A percentile compares a stretch with the other conserved stretches of the same genome.
These are phyloP conservation scores for Hyaloperonospora arabidopsidis DNA, from an alignment of 352 stramenopile genomes.

Conservation along the genomic window DNA sequence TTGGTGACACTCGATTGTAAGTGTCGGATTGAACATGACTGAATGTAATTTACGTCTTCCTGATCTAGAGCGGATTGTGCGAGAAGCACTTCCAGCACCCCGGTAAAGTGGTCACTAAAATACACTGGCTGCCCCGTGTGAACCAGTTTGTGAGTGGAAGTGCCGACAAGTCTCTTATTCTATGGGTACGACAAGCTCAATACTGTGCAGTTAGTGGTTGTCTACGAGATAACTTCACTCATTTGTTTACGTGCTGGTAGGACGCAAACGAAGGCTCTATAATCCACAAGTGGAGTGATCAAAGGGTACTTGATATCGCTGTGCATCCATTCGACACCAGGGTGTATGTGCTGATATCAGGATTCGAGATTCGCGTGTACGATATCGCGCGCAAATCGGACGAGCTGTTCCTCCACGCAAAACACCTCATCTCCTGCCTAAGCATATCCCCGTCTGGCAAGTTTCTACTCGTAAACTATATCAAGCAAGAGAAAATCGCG, in stretches of 20 bases:
- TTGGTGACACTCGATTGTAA: not conserved
- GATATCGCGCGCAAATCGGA: constrained; percentile 54
- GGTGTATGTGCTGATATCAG: constrained; percentile 51
- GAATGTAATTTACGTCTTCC: not conserved
- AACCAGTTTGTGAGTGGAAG: constrained; percentile 65
- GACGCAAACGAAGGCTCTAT: constrained; percentile 45
- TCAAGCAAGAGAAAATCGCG: constrained; percentile 52
- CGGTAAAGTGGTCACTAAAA: constrained; percentile 35
- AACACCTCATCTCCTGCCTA: constrained; percentile 56
- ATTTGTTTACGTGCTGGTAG: constrained; percentile 16
- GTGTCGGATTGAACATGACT: not conserved
- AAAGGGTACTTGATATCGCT: constrained; percentile 47
- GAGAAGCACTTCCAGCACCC: constrained; percentile 53
- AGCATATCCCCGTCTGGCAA: constrained; percentile 33
- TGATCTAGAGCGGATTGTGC: constrained; percentile 39
- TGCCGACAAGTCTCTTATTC: constrained; percentile 58
- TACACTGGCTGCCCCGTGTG: constrained; percentile 52
- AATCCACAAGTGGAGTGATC: constrained; percentile 61
- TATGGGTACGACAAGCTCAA: constrained; percentile 47
- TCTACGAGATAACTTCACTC: not conserved
- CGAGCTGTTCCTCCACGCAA: constrained; percentile 40
- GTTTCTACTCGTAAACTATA: constrained; percentile 53
- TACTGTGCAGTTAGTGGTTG: not conserved
- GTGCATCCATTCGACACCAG: constrained; percentile 47
- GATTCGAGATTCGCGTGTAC: constrained; percentile 53